Conservation (phyloP, 176 grass and related monocot species). For the Dendrocalamus sinicus region DNA sequence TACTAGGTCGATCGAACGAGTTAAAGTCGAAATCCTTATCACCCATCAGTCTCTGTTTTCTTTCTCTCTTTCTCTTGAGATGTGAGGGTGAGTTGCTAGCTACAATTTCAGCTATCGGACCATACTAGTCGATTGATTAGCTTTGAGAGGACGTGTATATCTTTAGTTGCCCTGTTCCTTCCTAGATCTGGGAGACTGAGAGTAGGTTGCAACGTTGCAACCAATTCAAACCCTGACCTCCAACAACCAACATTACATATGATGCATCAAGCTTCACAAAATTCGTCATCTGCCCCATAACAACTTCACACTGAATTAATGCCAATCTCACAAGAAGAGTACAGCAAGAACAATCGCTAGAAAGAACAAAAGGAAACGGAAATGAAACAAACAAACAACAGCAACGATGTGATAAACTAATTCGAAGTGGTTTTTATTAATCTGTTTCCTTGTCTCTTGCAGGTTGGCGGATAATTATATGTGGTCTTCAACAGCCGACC, state of each 20-base stretch:
- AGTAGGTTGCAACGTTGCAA: not conserved
- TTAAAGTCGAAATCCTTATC: not conserved
- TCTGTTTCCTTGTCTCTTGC: not conserved
- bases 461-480: not conserved
- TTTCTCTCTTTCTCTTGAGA: not conserved
- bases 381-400: not conserved
- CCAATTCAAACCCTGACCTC: not conserved
- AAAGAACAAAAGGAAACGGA: not conserved
- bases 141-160: constrained; percentile 36
- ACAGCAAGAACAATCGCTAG: not conserved
- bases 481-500: constrained; percentile 25
- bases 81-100: not conserved
- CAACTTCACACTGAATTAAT: not conserved
- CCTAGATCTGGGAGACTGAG: not conserved
- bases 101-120: not conserved
- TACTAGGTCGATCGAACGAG: not conserved
- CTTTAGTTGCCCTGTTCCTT: not conserved
- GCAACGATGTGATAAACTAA: not conserved
- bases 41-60: not conserved
- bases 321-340: not conserved
- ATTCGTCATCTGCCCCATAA: not conserved
- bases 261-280: not conserved
- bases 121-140: constrained; percentile 28
- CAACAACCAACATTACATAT: not conserved
- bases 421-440: constrained; percentile 20